phyloP scores from a whole-genome alignment of 306 rosid genomes.

The Vigna hirtella region DNA sequence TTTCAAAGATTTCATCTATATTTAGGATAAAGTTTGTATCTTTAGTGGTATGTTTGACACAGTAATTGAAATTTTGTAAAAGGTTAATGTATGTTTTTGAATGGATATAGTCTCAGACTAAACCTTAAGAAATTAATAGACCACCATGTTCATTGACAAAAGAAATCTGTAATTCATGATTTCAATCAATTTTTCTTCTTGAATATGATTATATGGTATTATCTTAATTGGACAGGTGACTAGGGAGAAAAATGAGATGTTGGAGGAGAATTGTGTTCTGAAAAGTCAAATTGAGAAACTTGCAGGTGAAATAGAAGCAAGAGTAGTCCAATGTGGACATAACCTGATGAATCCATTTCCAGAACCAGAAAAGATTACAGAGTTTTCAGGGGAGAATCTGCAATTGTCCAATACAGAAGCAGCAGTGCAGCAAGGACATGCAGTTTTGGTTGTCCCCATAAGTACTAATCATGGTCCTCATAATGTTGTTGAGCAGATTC shows the following conservation, averaged over 20 bases:
- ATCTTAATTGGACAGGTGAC: conserved; percentile 59
- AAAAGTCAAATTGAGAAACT: conserved; percentile 72
- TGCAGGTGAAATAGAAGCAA: conserved; percentile 65
- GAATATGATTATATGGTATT: too few species aligned
- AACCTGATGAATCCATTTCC: conserved; percentile 55
- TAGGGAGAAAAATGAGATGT: conserved; percentile 74
- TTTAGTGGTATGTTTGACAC: too few species aligned
- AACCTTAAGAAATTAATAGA: too few species aligned
- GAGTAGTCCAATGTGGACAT: conserved; percentile 61
- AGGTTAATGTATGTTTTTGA: too few species aligned
- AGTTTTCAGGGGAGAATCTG: conserved; percentile 52
- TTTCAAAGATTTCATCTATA: too few species aligned
- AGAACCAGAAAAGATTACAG: conserved; percentile 42
- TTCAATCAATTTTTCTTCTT: too few species aligned
- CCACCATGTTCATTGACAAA: too few species aligned
- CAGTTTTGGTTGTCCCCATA: conserved; percentile 69
- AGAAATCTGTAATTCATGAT: too few species aligned
- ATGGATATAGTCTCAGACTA: too few species aligned
- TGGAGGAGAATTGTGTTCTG: conserved; percentile 72
- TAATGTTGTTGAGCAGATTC: conserved; percentile 44
- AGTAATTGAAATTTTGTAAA: too few species aligned
- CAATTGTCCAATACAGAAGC: conserved; percentile 56
- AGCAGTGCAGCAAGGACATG: conserved; percentile 56
- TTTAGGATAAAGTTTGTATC: too few species aligned
- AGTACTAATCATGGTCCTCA: conserved; percentile 48